Conservation (phyloP, 768 basidiomycete genomes). For the Rhodotorula taiwanensis region DNA sequence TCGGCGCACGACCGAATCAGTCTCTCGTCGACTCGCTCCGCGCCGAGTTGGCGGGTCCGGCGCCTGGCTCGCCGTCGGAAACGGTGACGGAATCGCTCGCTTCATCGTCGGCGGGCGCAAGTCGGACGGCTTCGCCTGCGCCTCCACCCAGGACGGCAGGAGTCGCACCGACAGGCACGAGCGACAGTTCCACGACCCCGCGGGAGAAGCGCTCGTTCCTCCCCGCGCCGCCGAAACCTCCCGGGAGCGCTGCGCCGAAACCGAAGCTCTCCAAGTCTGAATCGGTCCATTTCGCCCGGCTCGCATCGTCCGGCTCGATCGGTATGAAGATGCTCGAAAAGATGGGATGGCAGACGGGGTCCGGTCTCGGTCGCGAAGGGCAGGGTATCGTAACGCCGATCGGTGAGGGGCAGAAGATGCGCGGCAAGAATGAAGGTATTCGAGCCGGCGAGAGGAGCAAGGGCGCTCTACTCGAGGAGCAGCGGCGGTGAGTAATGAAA, state of each 20-base stretch:
- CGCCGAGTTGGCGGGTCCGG: conserved; percentile 8
- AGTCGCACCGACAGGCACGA: neutral
- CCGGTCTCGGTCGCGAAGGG: conserved; percentile 67
- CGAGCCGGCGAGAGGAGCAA: conserved; percentile 80
- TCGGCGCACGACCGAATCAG: conserved; percentile 2
- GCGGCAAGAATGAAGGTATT: conserved; percentile 76
- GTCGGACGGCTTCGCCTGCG: conserved; percentile 39
- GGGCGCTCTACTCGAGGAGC: conserved; percentile 71
- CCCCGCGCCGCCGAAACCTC: conserved; percentile 36
- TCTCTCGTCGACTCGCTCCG: conserved; percentile 23
- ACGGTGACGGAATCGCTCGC: neutral
- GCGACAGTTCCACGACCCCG: conserved; percentile 25
- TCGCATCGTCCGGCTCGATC: conserved; percentile 56
- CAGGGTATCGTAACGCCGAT: conserved; percentile 83
- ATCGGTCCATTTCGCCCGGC: conserved; percentile 70
- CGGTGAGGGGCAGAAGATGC: conserved; percentile 73
- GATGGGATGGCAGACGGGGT: conserved; percentile 84
- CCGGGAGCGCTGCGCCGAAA: conserved; percentile 35
- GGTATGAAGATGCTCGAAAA: conserved; percentile 87
- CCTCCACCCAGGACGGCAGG: conserved; percentile 40
- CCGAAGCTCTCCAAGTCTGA: conserved; percentile 61
- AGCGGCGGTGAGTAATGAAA: conserved; percentile 51
- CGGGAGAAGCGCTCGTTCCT: conserved; percentile 53
- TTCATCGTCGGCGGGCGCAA: neutral
- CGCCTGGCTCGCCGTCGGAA: neutral